Percentiles rank a stretch among this genome's conserved stretches.
Evolutionary conservation across 2,329 filamentous ascomycete species (phyloP).

Genomic region (Scytalidium sp.): DNA sequence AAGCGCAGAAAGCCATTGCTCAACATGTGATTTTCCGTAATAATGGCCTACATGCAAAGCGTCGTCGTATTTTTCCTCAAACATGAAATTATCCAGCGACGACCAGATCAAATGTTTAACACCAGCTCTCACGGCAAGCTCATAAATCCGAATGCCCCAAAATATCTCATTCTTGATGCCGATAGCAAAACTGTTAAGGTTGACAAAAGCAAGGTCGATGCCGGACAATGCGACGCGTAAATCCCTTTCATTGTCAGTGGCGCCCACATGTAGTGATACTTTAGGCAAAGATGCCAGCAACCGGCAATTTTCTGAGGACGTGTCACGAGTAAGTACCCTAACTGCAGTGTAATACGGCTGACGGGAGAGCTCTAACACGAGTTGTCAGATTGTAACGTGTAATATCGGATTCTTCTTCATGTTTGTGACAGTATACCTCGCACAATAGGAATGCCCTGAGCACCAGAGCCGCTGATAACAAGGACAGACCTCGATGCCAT

Average conservation of each 20-base stretch:
- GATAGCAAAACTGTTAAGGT: constrained; percentile 22
- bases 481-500: not conserved
- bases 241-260: constrained; percentile 17
- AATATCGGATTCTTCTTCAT: too few relatives aligned
- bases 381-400: not conserved
- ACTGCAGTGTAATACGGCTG: not conserved
- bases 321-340: constrained; percentile 10
- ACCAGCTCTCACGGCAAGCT: constrained; percentile 22
- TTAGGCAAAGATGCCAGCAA: constrained; percentile 15
- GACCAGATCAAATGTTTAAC: constrained; percentile 40
- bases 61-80: constrained; percentile 9
- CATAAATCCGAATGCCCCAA: constrained; percentile 20
- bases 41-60: constrained; percentile 15
- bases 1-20: constrained; percentile 14
- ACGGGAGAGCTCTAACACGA: not conserved
- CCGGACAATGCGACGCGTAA: constrained; percentile 13
- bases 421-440: too few relatives aligned
- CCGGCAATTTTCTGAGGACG: constrained; percentile 9
- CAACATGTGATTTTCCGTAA: constrained; percentile 19
- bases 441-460: not conserved
- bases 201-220: constrained; percentile 18
- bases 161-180: constrained; percentile 22
- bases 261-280: constrained; percentile 22
- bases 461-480: not conserved
- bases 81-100: constrained; percentile 26